These are phyloP conservation scores for Punica granatum DNA, from an alignment of 345 rosid species.

Conservation along the genomic window DNA sequence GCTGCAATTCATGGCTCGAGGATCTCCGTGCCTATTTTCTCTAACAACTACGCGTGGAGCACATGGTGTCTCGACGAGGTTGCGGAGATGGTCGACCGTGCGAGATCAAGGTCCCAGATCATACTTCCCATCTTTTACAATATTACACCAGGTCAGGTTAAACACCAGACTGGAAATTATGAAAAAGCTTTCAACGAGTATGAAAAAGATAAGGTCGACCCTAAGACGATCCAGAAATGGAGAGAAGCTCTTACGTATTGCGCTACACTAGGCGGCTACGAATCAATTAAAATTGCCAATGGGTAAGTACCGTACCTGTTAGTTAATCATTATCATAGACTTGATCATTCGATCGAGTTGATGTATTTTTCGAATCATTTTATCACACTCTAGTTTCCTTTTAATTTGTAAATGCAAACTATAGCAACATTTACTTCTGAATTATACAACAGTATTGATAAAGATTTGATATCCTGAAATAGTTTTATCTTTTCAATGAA, in stretches of 20 bases:
- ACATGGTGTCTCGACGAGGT: conserved; percentile 5
- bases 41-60: background rate
- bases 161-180: conserved; percentile 3
- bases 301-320: background rate
- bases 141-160: background rate
- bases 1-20: background rate
- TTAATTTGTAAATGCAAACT: too few species aligned
- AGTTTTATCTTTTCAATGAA: too few species aligned
- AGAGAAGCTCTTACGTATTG: background rate
- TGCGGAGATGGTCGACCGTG: conserved; percentile 3
- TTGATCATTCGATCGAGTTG: too few species aligned
- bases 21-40: conserved; percentile 1
- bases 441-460: too few species aligned
- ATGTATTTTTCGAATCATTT: too few species aligned
- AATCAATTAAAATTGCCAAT: background rate
- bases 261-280: background rate
- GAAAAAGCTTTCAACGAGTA: background rate
- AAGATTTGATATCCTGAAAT: too few species aligned
- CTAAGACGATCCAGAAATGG: background rate
- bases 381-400: too few species aligned
- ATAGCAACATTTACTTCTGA: too few species aligned
- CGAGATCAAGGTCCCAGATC: background rate
- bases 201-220: background rate
- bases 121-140: background rate
- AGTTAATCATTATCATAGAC: too few species aligned